Evolutionary conservation across 176 grass and related monocot genomes (phyloP).

Genomic region (Carex parvula): DNA sequence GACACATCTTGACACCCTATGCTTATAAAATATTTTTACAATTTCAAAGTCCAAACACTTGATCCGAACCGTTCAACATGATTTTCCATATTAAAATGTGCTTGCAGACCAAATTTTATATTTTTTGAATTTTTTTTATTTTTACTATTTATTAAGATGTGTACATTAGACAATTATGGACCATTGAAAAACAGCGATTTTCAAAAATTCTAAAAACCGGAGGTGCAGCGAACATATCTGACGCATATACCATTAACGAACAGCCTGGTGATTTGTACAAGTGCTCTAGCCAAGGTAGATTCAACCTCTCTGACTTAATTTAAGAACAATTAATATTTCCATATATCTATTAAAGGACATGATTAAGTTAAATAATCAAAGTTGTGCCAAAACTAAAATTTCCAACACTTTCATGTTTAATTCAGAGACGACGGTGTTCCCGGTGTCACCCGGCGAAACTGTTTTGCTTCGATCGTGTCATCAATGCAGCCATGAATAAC

Average conservation of each 20-base stretch:
- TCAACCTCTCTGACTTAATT: neutral
- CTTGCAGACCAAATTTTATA: too few relatives aligned
- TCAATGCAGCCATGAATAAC: constrained; percentile 66
- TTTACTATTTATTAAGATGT: too few relatives aligned
- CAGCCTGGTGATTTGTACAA: constrained; percentile 75
- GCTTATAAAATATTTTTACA: too few relatives aligned
- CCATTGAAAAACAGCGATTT: too few relatives aligned
- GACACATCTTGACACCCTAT: too few relatives aligned
- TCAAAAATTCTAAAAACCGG: constrained; percentile 15
- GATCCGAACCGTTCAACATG: too few relatives aligned
- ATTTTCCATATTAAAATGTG: too few relatives aligned
- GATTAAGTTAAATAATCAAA: neutral
- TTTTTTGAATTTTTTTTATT: too few relatives aligned
- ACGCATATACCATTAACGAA: constrained; percentile 76
- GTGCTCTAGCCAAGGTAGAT: constrained; percentile 51
- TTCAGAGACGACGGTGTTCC: constrained; percentile 52
- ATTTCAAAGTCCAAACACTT: too few relatives aligned
- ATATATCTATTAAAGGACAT: neutral
- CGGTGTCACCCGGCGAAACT: constrained; percentile 57
- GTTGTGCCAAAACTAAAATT: neutral
- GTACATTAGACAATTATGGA: too few relatives aligned
- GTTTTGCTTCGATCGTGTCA: constrained; percentile 71
- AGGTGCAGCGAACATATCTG: constrained; percentile 47
- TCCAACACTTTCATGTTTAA: neutral
- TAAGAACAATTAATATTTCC: neutral